A percentile compares a stretch with the other conserved stretches of the same genome.
Conservation (phyloP, 1,139 yeast species). For the Insectozyma bohioensis region DNA sequence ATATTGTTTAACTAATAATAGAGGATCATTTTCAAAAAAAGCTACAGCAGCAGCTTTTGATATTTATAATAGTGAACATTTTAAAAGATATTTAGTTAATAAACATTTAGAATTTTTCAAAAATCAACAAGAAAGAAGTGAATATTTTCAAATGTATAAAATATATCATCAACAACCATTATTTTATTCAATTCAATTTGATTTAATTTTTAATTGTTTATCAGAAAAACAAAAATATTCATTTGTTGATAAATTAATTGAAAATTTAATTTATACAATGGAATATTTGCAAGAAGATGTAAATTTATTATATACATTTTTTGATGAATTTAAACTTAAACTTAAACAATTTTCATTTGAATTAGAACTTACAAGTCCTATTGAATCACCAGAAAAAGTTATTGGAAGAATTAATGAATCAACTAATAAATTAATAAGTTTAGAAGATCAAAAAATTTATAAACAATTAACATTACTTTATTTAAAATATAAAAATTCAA, state of each 20-base stretch:
- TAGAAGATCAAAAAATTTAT: no score
- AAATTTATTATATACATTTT: slow-evolving; percentile 4
- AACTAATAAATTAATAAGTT: no score
- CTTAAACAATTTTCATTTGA: no score
- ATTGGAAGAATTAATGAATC: no score
- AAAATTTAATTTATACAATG: slow-evolving; percentile 5
- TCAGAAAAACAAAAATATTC: slow-evolving; percentile 10
- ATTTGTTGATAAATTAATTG: slow-evolving; percentile 10
- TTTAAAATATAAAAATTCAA: slow-evolving; percentile 1
- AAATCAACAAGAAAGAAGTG: slow-evolving; percentile 5
- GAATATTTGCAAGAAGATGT: slow-evolving; percentile 2
- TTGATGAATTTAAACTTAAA: slow-evolving; percentile 5
- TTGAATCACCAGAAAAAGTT: no score
- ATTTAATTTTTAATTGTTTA: slow-evolving; percentile 11
- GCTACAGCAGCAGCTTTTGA: no score
- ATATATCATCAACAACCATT: not conserved
- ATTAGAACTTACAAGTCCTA: no score
- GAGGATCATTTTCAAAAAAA: no score
- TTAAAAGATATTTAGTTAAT: slow-evolving; percentile 11
- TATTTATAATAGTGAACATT: slow-evolving; percentile 5
- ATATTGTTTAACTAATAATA: no score
- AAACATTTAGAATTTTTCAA: slow-evolving; percentile 7
- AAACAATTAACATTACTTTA: not conserved
- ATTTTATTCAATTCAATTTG: slow-evolving; percentile 6
- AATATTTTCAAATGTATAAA: not conserved